Base-by-base conservation (phyloP, 169 alveolate genomes). In the Neospora caninum region DNA sequence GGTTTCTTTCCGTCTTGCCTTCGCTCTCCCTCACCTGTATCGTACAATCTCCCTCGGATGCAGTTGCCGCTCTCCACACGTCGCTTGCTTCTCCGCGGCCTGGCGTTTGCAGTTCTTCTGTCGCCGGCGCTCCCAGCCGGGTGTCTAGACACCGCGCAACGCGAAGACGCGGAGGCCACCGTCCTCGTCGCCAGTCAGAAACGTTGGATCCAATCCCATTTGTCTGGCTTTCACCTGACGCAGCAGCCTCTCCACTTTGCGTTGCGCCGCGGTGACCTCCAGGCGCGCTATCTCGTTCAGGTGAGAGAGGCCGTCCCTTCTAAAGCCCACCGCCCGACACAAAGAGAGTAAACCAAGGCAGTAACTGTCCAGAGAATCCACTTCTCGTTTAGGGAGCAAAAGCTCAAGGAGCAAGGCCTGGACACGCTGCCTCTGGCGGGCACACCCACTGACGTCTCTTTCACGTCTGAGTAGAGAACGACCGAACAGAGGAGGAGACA, bases 231-330 rank as follows among this genome's bases (percentile, higher is more conserved):
- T 36, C 39, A 31, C 16, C 84, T 73, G 43, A 16, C 4, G 84
- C 38, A 73, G 43, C 84, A 73, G 84, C 84, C 84, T 18, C 84
- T 73, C 27, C 84, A 73, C 84, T 73, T 73, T n/a, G 39, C 84
- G 49, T 2, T 73, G 45, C 18, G n/a, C 42, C 84, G n/a, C 18
- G 39, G 43, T 6, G 84, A 73, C 84, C 42, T n/a, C 45, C 84
- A 73, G 43, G 84, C 43, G 84, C 84, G 43, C 38, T 73, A 31
- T 36, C 39, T 73, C 84, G n/a, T n/a, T 9, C 84, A 73, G 43
- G 84, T 73, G n/a, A 2, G 43, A 13, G 13, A n/a, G 27, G 73
- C 16, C 73, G 18, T n/a, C n/a, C n/a, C n/a, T n/a, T n/a, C n/a
- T n/a, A n/a, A n/a, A n/a, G n/a, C n/a, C n/a, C n/a, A n/a, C 13